Evolutionary conservation across 352 stramenopile genomes (phyloP), one percentile per base, ranked within the genome.

Genomic region (Phytophthora ramorum): DNA sequence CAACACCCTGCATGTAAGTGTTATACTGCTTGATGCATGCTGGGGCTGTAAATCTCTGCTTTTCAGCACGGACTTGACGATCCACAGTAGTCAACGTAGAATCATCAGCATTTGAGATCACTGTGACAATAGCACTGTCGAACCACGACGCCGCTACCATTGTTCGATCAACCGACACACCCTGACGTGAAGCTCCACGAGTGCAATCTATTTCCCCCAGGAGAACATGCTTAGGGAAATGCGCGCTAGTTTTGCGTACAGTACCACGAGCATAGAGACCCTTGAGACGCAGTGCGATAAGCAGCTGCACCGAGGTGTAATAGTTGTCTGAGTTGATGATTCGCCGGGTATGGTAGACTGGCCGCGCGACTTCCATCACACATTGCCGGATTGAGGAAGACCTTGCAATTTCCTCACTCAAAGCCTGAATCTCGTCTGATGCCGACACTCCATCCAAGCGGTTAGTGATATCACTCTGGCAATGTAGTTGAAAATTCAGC

Each of bases 251-350:
- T 4, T 52, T 51, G 12, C 59, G 46, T 5, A 76, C 55, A 1
- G 62, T 72, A 22, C 73, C 64, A 22, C 69, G 47, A 4, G 46
- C 41, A 20, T 69, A 73, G 7, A 78, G 20, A 1, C 65, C 62
- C 28, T 70, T 73, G 16, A 72, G 2, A n/a, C n/a, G n/a, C n/a
- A 81, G 19, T 8, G 26, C 47, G 4, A 62, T 22, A 7, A 76
- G 58, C 12, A 81, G 46, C n/a, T 70, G 47, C 12, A 75, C 57
- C 5, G 64, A 78, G 0, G 73, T 81, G 51, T 78, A 81, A 45
- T 64, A 81, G 46, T 78, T 76, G 40, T 76, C 69, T 0, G 47
- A 67, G 40, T 76, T 76, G 19, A 81, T 38, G 6, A 76, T 57
- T 2, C 73, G 56, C 0, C 59, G 55, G 1, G 57, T 53, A 14